Base-by-base conservation (phyloP, 192 early-diverging fungal species). In the Haplosporangium gracile region DNA sequence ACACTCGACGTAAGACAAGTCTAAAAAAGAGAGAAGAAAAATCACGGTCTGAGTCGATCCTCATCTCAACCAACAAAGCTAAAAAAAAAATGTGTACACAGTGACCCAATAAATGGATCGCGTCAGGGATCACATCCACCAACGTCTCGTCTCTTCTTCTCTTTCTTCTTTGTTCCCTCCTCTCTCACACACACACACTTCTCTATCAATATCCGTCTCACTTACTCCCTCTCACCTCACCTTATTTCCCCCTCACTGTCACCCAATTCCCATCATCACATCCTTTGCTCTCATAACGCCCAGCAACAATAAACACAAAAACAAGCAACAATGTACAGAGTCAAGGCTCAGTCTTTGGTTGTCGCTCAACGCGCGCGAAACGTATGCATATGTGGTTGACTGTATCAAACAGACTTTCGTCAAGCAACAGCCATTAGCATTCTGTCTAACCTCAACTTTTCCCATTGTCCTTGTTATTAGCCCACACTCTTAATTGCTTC, bases 281-380 rank as follows among this genome's bases (percentile, higher is more conserved):
- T 11, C 55, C 29, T 34, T 60, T 11, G 40, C 55, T 47, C 45
- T 45, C 24, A n/a, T 36, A 53, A 38, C 38, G 6, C 45, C 63
- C 53, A 72, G 39, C 43, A 63, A 39, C 32, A 51, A 26, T 8
- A 43, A 26, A 26, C n/a, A 18, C 29, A 42, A 51, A 16, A 20
- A 51, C 0, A 51, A 51, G 22, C 2, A 36, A 29, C 20, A 40
- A 83, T 83, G 82, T 83, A 83, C 57, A 83, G 60, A 43, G 39
- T 83, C 76, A 78, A 83, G 45, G 72, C 72, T 32, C 72, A 83
- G 36, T 49, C 72, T 36, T 26, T 78, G 71, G 47, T 55, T 36
- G 68, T n/a, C n/a, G 70, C 76, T 42, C 57, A 55, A 51, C 82
- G 82, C 51, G 7, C 68, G 4, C 82, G 82, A 43, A 78, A 74